Evolutionary conservation across 495 filamentous ascomycete genomes (phyloP).

Genomic region (Aspergillus saccharolyticus): DNA sequence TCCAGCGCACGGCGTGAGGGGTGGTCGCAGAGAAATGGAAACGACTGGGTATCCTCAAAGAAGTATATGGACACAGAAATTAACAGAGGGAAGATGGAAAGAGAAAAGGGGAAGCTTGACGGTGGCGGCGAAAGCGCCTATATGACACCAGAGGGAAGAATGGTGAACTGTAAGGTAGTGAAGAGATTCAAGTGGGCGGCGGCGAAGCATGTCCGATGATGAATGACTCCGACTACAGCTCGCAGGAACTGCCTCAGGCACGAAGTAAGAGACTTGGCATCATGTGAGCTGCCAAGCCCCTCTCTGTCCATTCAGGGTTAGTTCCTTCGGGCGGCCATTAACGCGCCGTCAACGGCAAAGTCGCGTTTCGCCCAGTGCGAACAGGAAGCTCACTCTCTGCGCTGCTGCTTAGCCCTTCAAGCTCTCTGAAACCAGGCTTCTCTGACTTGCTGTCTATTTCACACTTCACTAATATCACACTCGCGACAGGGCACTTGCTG

Average conservation of each 20-base stretch:
- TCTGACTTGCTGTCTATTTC: neutral
- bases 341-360: constrained; percentile 29
- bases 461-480: neutral
- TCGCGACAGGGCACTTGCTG: neutral
- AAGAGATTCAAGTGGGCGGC: neutral
- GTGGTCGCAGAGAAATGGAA: constrained; percentile 14
- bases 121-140: constrained; percentile 1
- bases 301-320: constrained; percentile 19
- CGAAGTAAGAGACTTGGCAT: neutral
- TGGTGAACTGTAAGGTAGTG: neutral
- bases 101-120: constrained; percentile 8
- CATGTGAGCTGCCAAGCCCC: constrained; percentile 23
- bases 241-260: neutral
- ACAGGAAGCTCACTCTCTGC: constrained; percentile 9
- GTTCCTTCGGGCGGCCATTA: constrained; percentile 29
- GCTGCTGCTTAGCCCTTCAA: constrained; percentile 18
- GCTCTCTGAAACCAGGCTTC: neutral
- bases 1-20: constrained; percentile 10
- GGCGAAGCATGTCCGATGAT: neutral
- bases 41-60: constrained; percentile 17
- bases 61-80: constrained; percentile 8
- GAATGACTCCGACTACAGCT: constrained; percentile 6
- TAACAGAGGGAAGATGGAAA: constrained; percentile 12
- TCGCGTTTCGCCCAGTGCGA: constrained; percentile 21
- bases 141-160: neutral